Conservation (phyloP, 345 rosid species). For the Eucalyptus tenuipes region DNA sequence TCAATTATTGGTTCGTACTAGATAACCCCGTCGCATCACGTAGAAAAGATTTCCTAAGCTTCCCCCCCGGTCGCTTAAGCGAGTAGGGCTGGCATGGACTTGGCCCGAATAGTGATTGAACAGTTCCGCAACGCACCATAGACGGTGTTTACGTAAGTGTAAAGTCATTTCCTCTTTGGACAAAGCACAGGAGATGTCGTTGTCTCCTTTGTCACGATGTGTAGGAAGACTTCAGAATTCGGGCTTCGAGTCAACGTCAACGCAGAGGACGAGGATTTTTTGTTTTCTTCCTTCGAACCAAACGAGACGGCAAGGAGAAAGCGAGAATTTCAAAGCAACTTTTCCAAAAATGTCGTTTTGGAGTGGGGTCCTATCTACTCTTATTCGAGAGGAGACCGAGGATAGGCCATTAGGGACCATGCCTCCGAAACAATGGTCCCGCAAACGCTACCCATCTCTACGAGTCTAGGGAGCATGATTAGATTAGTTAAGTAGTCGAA, state of each 20-base stretch:
- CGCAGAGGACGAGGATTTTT: not conserved
- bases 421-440: not conserved
- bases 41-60: not conserved
- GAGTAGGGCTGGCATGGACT: not conserved
- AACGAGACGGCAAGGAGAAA: not conserved
- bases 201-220: not conserved
- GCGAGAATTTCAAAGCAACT: not conserved
- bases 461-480: not conserved
- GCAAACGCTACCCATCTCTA: not conserved
- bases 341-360: not conserved
- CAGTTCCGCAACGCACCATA: not conserved
- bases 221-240: not conserved
- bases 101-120: not conserved
- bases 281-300: not conserved
- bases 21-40: not conserved
- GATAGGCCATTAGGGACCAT: not conserved
- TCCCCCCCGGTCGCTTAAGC: not conserved
- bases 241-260: not conserved
- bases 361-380: not conserved
- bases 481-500: not conserved
- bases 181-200: not conserved
- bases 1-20: not conserved
- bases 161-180: not conserved
- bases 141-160: no score
- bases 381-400: not conserved